Evolutionary conservation across 23 red algal species (phyloP).

Genomic region (Gracilariopsis chorda): DNA sequence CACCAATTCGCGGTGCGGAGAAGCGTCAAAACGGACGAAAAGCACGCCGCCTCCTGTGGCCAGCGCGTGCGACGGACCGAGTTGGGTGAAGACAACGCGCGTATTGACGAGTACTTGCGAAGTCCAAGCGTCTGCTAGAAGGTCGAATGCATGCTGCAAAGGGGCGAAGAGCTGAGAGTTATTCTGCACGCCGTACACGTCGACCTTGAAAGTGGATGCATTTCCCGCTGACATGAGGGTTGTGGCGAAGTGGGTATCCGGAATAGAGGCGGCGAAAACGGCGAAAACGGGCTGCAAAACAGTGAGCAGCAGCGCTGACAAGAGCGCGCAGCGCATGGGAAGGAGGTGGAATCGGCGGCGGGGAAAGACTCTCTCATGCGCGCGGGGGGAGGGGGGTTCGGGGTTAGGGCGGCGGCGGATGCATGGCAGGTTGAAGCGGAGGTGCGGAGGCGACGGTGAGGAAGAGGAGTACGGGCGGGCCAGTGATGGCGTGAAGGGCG

Average conservation of each 20-base stretch:
- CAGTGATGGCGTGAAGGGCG: too few relatives aligned
- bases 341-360: too few relatives aligned
- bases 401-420: too few relatives aligned
- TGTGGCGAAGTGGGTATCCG: not conserved
- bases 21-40: slow-evolving; percentile 31
- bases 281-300: not conserved
- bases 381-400: too few relatives aligned
- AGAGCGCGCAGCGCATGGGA: slow-evolving; percentile 15
- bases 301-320: not conserved
- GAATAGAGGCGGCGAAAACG: not conserved
- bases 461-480: too few relatives aligned
- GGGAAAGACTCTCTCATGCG: too few relatives aligned
- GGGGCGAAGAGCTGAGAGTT: not conserved
- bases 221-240: not conserved
- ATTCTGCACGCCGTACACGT: slow-evolving; percentile 1
- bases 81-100: slow-evolving; percentile 12
- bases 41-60: slow-evolving; percentile 29
- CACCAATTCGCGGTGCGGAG: slow-evolving; percentile 17
- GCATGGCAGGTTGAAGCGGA: too few relatives aligned
- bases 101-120: slow-evolving; percentile 2
- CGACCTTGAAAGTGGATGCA: slow-evolving; percentile 4
- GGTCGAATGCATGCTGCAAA: not conserved
- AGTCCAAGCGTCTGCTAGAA: not conserved
- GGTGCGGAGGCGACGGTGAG: too few relatives aligned
- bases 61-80: slow-evolving; percentile 7